Conservation (phyloP, 139 green algal genomes). For the Edaphochlamys debaryana region DNA sequence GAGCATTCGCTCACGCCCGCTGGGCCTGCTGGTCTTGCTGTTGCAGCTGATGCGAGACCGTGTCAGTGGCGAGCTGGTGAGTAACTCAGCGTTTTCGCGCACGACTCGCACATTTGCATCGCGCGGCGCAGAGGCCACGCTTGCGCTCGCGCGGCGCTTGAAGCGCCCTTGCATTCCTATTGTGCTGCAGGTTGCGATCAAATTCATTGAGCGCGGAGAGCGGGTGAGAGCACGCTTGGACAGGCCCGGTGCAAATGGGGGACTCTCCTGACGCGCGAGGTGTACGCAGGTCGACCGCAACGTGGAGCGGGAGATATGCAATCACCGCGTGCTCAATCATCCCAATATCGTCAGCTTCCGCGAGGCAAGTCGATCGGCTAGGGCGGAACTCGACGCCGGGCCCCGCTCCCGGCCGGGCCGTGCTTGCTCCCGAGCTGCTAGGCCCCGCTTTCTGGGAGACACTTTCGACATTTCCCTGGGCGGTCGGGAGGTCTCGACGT, state of each 20-base stretch:
- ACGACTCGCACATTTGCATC: neutral
- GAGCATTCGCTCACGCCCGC: no score
- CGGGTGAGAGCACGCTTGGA: conserved; percentile 26
- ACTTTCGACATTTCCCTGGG: no score
- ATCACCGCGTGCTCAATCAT: conserved; percentile 93
- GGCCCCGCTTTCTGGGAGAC: no score
- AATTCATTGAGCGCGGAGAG: conserved; percentile 68
- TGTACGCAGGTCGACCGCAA: conserved; percentile 95
- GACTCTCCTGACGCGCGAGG: neutral
- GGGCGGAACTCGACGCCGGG: no score
- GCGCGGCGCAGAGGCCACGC: no score
- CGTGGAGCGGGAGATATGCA: conserved; percentile 98
- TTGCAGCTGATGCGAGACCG: conserved; percentile 59
- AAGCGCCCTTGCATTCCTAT: no score
- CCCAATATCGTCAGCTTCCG: conserved; percentile 98
- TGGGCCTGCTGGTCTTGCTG: no score
- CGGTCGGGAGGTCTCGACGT: no score
- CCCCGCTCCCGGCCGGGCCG: no score
- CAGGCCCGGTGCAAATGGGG: neutral
- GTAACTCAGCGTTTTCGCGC: neutral
- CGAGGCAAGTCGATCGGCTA: conserved; percentile 65
- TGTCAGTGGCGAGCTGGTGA: conserved; percentile 50
- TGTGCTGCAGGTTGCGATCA: conserved; percentile 66
- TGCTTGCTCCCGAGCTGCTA: no score
- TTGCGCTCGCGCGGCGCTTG: no score